These are phyloP conservation scores for Allantophomopsis cytisporea DNA, from an alignment of 2,329 filamentous ascomycete genomes.

Conservation along the genomic window DNA sequence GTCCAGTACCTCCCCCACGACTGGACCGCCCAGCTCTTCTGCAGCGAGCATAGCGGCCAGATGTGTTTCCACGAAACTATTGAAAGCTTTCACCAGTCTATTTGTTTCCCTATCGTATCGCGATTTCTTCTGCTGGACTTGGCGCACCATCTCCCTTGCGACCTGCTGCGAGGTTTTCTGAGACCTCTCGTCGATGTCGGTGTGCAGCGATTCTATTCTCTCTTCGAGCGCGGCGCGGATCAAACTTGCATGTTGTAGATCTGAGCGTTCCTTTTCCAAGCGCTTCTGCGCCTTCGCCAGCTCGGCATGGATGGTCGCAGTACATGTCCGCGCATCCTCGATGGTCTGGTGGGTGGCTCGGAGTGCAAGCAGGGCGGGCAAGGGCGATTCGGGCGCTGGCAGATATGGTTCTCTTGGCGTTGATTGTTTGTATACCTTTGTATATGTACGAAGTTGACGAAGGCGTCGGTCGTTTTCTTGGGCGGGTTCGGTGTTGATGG, in stretches of 20 bases:
- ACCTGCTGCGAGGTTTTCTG: constrained; percentile 47
- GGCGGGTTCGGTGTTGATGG: constrained; percentile 13
- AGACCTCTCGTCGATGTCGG: constrained; percentile 40
- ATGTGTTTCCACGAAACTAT: constrained; percentile 56
- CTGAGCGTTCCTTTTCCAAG: constrained; percentile 35
- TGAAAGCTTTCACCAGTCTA: constrained; percentile 47
- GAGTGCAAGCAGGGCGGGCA: constrained; percentile 60
- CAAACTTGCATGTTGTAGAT: constrained; percentile 38
- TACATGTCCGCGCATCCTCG: constrained; percentile 46
- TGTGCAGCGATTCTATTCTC: constrained; percentile 44
- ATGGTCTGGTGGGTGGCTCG: constrained; percentile 53
- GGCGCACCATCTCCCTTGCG: constrained; percentile 45
- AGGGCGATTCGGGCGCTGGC: constrained; percentile 49
- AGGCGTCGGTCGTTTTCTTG: constrained; percentile 20
- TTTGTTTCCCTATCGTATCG: constrained; percentile 47
- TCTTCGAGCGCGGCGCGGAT: constrained; percentile 37
- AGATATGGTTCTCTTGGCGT: constrained; percentile 49
- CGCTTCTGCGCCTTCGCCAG: constrained; percentile 29
- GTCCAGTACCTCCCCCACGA: constrained; percentile 62
- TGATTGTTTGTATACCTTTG: constrained; percentile 51
- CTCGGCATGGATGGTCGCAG: constrained; percentile 28
- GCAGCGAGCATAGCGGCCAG: constrained; percentile 68
- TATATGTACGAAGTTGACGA: constrained; percentile 37
- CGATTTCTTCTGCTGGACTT: constrained; percentile 43
- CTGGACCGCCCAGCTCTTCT: constrained; percentile 71